These are phyloP conservation scores for Gracilariopsis chorda DNA, from an alignment of 23 red algal genomes.

Conservation along the genomic window DNA sequence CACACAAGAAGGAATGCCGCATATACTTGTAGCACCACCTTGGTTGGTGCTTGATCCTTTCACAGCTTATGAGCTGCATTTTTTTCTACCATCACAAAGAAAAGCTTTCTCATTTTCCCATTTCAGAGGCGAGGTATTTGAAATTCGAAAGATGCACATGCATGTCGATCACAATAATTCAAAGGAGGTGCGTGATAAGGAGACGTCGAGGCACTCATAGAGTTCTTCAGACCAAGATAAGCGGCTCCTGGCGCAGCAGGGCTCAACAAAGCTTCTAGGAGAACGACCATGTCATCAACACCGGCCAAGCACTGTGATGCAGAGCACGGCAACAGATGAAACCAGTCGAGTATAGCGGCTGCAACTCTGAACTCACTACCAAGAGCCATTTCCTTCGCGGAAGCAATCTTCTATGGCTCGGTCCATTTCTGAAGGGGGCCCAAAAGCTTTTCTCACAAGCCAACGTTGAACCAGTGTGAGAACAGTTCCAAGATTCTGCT, in stretches of 20 bases:
- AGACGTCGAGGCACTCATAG: slow-evolving; percentile 52
- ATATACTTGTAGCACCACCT: slow-evolving; percentile 94
- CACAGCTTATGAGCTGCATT: slow-evolving; percentile 41
- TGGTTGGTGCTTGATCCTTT: slow-evolving; percentile 73
- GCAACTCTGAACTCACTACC: slow-evolving; percentile 56
- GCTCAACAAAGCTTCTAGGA: slow-evolving; percentile 48
- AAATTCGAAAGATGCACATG: slow-evolving; percentile 45
- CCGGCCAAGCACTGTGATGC: slow-evolving; percentile 42
- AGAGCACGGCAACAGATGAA: slow-evolving; percentile 56
- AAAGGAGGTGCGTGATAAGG: slow-evolving; percentile 81
- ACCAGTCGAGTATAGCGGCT: slow-evolving; percentile 72
- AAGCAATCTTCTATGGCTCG: slow-evolving; percentile 49
- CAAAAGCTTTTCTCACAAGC: slow-evolving; percentile 84
- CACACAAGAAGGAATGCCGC: slow-evolving; percentile 82
- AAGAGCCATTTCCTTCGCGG: slow-evolving; percentile 9
- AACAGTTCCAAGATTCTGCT: slow-evolving; percentile 78
- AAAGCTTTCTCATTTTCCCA: slow-evolving; percentile 31
- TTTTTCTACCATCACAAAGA: slow-evolving; percentile 61
- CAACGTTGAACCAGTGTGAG: slow-evolving; percentile 86
- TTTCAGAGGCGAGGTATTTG: slow-evolving; percentile 41
- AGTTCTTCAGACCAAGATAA: slow-evolving; percentile 47
- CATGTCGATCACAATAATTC: slow-evolving; percentile 68
- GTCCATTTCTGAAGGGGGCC: slow-evolving; percentile 82
- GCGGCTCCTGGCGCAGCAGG: slow-evolving; percentile 50
- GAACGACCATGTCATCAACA: slow-evolving; percentile 60